Evolutionary conservation across 257 asterid species (phyloP), one percentile per base, ranked within the genome.

Genomic region (Solanum virginianum): DNA sequence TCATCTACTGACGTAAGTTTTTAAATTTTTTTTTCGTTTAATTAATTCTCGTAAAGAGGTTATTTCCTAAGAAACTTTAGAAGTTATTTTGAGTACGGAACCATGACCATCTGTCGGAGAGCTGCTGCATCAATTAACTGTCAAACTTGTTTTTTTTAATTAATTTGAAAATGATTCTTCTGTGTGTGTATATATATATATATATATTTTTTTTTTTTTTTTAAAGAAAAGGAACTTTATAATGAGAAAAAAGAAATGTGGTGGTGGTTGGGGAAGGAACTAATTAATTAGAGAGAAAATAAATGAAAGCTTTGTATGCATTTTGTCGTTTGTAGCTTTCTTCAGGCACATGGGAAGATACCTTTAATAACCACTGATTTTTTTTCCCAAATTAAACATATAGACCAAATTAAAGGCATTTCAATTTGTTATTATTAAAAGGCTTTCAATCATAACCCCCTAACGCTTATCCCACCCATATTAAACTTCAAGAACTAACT

Each of bases 341-440:
- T 79, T 79, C 26, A 1, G 12, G 86, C 92, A 89, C 92, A 88
- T 87, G 93, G 90, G 85, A 85, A 84, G 94, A 90, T 88, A 86
- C 90, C 70, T 43, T 82, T 84, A 80, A 87, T 87, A 92, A 89
- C 90, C 81, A 53, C 82, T 47, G 82, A 77, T 5, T 79, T 79
- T 70, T 70, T 18, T 5, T 26, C 45, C 49, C 16, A 79, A 79
- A 9, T 70, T 9, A 26, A 24, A 7, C 5, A 0, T 60, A 20
- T 26, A 69, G 65, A 77, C 90, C 90, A 56, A 75, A 55, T 12
- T 54, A 29, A 80, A 85, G 41, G 84, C 89, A 84, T 70, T 70
- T 70, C 81, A 86, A 86, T 85, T 89, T 24, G 2, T 13, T 68
- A 68, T 80, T 14, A 18, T 66, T 15, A 16, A 22, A 24, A 60